Evolutionary conservation across 1,284 basidiomycete species (phyloP).

Genomic region (Pseudozyma sp.): DNA sequence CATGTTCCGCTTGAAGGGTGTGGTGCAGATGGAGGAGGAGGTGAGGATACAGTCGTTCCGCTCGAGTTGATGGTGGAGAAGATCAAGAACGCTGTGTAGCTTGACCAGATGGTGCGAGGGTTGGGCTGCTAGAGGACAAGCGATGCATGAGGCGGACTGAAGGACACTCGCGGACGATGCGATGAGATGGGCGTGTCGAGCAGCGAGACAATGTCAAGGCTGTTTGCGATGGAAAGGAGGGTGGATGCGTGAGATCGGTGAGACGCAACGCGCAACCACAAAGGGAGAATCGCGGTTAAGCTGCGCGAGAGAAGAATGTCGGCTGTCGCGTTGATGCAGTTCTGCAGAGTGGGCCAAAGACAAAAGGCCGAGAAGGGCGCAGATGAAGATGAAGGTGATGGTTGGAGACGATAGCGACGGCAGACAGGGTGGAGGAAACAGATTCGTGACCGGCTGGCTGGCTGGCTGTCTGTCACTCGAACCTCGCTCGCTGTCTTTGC

Average conservation of each 20-base stretch:
- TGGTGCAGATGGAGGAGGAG: background rate
- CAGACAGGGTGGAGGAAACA: background rate
- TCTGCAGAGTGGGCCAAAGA: background rate
- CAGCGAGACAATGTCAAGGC: background rate
- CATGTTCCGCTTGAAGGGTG: slow-evolving; percentile 31
- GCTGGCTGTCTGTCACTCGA: too few relatives aligned
- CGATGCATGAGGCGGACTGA: slow-evolving; percentile 4
- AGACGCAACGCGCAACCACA: slow-evolving; percentile 20
- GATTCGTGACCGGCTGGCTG: background rate
- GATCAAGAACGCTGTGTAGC: slow-evolving; percentile 4
- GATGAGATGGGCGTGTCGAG: background rate
- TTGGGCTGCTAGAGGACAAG: background rate
- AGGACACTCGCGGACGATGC: background rate
- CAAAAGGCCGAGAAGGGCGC: background rate
- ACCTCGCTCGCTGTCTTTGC: too few relatives aligned
- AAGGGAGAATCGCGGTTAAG: background rate
- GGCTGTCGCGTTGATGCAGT: background rate
- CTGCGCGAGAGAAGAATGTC: too few relatives aligned
- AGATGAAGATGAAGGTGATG: background rate
- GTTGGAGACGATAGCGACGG: background rate
- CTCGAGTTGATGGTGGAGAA: background rate
- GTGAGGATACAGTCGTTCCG: background rate
- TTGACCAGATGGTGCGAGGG: background rate
- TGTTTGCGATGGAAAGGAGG: background rate
- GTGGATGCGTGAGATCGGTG: slow-evolving; percentile 8